Conservation (phyloP, 768 basidiomycete species). For the Lentinula boryana region DNA sequence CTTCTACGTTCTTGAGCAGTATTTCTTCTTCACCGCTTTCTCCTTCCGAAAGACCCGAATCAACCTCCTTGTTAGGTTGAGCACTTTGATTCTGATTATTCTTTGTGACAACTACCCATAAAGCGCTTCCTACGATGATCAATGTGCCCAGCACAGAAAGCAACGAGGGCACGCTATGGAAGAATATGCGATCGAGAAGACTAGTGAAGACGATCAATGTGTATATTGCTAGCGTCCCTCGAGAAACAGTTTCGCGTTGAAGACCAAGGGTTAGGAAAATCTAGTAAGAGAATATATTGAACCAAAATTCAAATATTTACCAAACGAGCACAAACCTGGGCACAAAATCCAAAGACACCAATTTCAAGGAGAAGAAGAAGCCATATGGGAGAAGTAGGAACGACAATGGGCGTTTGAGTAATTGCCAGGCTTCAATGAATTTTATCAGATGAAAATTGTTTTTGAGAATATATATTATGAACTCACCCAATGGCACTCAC, state of each 20-base stretch:
- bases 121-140: constrained; percentile 58
- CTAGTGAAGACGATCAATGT: constrained; percentile 60
- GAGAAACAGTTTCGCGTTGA: constrained; percentile 53
- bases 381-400: constrained; percentile 44
- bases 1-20: background rate
- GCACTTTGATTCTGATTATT: background rate
- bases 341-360: constrained; percentile 46
- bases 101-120: constrained; percentile 23
- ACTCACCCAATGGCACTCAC: constrained; percentile 29
- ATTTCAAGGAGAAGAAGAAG: constrained; percentile 41
- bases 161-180: constrained; percentile 50
- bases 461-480: background rate
- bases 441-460: background rate
- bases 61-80: background rate
- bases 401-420: constrained; percentile 31
- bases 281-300: constrained; percentile 15
- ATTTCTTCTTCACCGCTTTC: background rate
- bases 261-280: constrained; percentile 54
- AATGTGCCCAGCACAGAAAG: constrained; percentile 57
- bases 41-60: background rate
- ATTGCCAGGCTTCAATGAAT: constrained; percentile 2
- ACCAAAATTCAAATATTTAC: constrained; percentile 8
- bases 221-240: constrained; percentile 59
- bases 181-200: constrained; percentile 59
- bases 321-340: constrained; percentile 36